Conservation (phyloP, 2,329 filamentous ascomycete genomes). For the Colletotrichum tamarilloi region DNA sequence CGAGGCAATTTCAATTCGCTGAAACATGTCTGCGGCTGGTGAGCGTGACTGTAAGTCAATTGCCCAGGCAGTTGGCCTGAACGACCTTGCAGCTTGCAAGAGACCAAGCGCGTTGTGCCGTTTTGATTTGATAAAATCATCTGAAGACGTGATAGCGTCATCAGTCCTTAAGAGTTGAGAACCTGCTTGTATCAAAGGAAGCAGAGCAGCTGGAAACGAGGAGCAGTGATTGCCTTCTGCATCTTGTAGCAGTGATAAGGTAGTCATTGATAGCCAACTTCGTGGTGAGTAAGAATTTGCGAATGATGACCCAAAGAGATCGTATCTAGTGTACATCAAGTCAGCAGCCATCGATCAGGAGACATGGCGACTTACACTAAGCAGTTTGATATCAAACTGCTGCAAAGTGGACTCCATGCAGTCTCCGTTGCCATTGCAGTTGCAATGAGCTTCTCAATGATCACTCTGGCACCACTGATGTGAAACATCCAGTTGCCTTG, state of each 20-base stretch:
- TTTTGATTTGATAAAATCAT: not conserved
- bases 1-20: slow-evolving; percentile 1
- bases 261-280: slow-evolving; percentile 3
- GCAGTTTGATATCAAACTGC: slow-evolving; percentile 10
- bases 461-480: slow-evolving; percentile 1
- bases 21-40: not conserved
- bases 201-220: slow-evolving; percentile 4
- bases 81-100: not conserved
- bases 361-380: not conserved
- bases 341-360: not conserved
- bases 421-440: not conserved
- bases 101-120: not conserved
- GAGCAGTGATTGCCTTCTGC: slow-evolving; percentile 15
- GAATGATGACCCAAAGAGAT: slow-evolving; percentile 15
- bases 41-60: slow-evolving; percentile 6
- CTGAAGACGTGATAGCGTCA: not conserved
- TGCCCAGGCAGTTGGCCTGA: slow-evolving; percentile 3
- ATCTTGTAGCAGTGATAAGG: slow-evolving; percentile 15
- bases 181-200: slow-evolving; percentile 14
- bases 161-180: slow-evolving; percentile 1
- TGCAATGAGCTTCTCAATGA: slow-evolving; percentile 4
- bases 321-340: not conserved
- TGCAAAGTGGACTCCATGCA: not conserved
- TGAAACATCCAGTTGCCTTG: not conserved
- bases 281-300: slow-evolving; percentile 3